Base-by-base conservation (phyloP, 805 yeast species). In the Cyberlindnera mycetangii region DNA sequence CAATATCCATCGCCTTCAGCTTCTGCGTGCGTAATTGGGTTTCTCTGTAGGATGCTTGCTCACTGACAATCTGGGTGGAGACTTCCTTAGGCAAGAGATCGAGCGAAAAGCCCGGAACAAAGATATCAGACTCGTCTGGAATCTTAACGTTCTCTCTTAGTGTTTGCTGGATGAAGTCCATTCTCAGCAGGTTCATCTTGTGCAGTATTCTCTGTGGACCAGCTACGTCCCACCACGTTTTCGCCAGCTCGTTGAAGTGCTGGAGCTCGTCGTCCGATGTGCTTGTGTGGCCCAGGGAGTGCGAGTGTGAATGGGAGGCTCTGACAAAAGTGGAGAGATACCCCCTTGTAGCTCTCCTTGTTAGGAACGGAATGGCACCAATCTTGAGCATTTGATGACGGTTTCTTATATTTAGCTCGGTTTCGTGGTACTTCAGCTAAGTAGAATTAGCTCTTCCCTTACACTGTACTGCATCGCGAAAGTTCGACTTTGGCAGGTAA, bases 171-270 rank as follows among this genome's bases (percentile, higher is more conserved):
- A 93, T 81, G 60, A 89, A 93, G 62, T 89, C 97, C 85, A 92
- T 76, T 51, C 99, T 70, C 42, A 88, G 71, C 39, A 88, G 70
- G 62, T 93, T 93, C 99, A 93, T 92, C 66, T 89, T 86, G 66
- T 93, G 98, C 34, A 93, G 74, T 44, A 93, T 87, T 32, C 99
- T 70, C 61, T 93, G 98, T 1, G 97, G 85, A 0, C 99, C 99
- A 51, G 81, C 67, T 12, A 86, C 81, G 56, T 93, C 96, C 99
- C 99, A 93, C 99, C 99, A 93, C n/a, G 88, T 66, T n/a, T 84
- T 72, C 1, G 99, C 99, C 36, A 93, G 71, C 27, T 83, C 78
- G 54, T 86, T 81, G 66, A 93, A 93, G 64, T 93, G 98, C 9
- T 75, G 66, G 62, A 83, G 71, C 60, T 92, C 98, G 6, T 81